Evolutionary conservation across 108 stramenopile genomes (phyloP).

Genomic region (Nannochloropsis granulata): DNA sequence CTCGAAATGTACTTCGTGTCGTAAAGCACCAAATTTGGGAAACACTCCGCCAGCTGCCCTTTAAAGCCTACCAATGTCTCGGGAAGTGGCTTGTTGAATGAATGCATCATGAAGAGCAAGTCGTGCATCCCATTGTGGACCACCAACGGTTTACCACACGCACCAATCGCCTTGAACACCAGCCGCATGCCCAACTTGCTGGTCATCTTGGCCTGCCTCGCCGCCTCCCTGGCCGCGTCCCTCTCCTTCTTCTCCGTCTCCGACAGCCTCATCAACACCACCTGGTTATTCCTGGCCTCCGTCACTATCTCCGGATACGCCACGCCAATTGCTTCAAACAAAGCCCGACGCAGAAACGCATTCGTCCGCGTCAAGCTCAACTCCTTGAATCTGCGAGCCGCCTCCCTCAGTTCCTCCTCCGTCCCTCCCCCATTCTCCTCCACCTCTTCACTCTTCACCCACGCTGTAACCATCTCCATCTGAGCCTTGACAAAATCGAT

Average conservation of each 20-base stretch:
- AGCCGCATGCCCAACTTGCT: conserved; percentile 10
- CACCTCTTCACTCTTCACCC: too few species aligned
- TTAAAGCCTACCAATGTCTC: not conserved
- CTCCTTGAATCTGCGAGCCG: not conserved
- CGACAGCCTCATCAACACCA: not conserved
- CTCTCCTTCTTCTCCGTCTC: not conserved
- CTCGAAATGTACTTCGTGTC: not conserved
- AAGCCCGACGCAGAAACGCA: not conserved
- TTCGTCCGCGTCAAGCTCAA: not conserved
- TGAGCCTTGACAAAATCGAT: not conserved
- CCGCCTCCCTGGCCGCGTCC: not conserved
- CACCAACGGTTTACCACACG: conserved; percentile 7
- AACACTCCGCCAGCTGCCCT: not conserved
- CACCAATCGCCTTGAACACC: conserved; percentile 3
- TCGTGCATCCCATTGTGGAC: conserved; percentile 17
- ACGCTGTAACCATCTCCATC: not conserved
- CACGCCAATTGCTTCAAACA: not conserved
- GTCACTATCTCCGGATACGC: not conserved
- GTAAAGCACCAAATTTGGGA: not conserved
- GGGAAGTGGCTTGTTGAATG: not conserved
- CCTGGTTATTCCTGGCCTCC: not conserved
- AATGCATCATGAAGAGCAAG: not conserved
- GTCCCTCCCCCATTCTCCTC: not conserved
- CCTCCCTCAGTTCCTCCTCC: not conserved
- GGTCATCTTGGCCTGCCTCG: not conserved